A percentile compares a stretch with the other conserved stretches of the same genome.
These are phyloP conservation scores for Lipomyces spencermartinsiae DNA, from an alignment of 805 yeast species.

Conservation along the genomic window DNA sequence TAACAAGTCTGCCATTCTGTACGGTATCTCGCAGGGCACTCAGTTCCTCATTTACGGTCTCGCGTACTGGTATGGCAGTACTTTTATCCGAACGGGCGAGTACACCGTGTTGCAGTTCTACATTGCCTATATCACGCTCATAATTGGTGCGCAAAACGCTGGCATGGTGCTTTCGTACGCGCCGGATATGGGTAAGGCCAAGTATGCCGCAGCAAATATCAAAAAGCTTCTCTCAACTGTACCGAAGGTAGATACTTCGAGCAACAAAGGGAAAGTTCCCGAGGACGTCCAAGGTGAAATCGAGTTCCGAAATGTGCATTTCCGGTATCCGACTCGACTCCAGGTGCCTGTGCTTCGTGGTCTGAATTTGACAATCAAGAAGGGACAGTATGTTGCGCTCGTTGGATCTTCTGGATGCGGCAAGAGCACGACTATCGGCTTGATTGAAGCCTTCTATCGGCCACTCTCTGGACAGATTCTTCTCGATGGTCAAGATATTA, in stretches of 20 bases:
- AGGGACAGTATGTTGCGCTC: conserved; percentile 84
- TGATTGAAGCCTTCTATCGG: conserved; percentile 49
- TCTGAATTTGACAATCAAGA: conserved; percentile 53
- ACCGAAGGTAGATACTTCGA: conserved; percentile 49
- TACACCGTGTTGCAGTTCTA: conserved; percentile 47
- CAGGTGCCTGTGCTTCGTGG: conserved; percentile 43
- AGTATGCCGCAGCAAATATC: conserved; percentile 47
- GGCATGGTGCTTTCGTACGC: conserved; percentile 51
- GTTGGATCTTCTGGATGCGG: conserved; percentile 84
- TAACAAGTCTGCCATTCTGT: conserved; percentile 42
- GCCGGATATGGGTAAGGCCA: conserved; percentile 54
- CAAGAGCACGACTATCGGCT: conserved; percentile 54
- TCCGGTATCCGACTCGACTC: conserved; percentile 45
- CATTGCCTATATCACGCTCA: conserved; percentile 49
- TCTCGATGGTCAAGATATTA: conserved; percentile 34
- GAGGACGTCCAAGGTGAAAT: conserved; percentile 56
- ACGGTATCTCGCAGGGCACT: conserved; percentile 49
- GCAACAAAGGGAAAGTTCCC: conserved; percentile 38
- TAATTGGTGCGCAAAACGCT: conserved; percentile 53
- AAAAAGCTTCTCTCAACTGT: conserved; percentile 43
- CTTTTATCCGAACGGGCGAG: conserved; percentile 45
- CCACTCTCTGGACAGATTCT: conserved; percentile 30
- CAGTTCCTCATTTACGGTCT: conserved; percentile 51
- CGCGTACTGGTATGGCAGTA: conserved; percentile 53
- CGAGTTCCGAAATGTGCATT: conserved; percentile 51